Conservation (phyloP, 2,329 filamentous ascomycete genomes). For the Pseudogymnoascus sp. region DNA sequence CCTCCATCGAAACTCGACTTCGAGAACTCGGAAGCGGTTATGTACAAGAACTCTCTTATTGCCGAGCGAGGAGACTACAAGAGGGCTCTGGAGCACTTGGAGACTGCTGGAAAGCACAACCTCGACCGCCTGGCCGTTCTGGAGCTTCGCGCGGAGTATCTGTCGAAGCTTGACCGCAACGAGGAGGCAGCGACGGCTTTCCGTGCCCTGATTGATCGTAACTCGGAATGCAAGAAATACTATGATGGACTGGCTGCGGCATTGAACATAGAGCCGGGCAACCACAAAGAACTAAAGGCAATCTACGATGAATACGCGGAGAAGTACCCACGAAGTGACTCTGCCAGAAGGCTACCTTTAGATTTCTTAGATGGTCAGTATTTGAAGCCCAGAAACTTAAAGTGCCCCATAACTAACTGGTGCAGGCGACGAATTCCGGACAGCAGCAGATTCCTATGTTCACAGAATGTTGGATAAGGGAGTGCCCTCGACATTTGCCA, state of each 20-base stretch:
- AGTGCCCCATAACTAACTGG: conserved; percentile 15
- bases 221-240: conserved; percentile 80
- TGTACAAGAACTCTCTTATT: conserved; percentile 95
- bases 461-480: conserved; percentile 82
- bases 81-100: conserved; percentile 78
- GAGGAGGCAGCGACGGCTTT: conserved; percentile 80
- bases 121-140: conserved; percentile 79
- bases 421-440: conserved; percentile 68
- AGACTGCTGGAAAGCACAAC: conserved; percentile 67
- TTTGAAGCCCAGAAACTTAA: background rate
- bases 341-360: conserved; percentile 75
- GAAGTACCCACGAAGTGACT: conserved; percentile 77
- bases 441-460: conserved; percentile 72
- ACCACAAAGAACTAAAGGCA: conserved; percentile 58
- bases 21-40: conserved; percentile 85
- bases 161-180: conserved; percentile 67
- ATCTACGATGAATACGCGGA: conserved; percentile 77
- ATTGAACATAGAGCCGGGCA: conserved; percentile 54
- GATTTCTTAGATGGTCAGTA: conserved; percentile 71
- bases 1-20: conserved; percentile 70
- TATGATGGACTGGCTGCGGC: conserved; percentile 70
- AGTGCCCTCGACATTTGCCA: conserved; percentile 92
- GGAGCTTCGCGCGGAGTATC: conserved; percentile 79
- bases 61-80: conserved; percentile 79
- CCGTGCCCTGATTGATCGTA: conserved; percentile 72